These are phyloP conservation scores for Asclepias syriaca DNA, from an alignment of 257 asterid genomes.

Conservation along the genomic window DNA sequence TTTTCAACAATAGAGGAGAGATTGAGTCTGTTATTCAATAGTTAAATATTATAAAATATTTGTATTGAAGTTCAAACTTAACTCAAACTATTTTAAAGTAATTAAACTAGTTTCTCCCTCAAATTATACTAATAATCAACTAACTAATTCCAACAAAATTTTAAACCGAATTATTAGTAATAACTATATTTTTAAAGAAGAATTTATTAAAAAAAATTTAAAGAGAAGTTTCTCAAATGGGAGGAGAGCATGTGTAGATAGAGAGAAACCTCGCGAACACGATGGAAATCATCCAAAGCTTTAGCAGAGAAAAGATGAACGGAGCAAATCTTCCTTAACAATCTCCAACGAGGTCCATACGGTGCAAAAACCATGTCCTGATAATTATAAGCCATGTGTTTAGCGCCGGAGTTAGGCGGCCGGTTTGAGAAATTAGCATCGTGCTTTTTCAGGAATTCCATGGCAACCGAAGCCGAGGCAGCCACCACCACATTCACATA, in stretches of 20 bases:
- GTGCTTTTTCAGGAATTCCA: conserved; percentile 62
- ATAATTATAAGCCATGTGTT: conserved; percentile 73
- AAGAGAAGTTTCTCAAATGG: too few relatives aligned
- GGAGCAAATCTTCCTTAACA: conserved; percentile 62
- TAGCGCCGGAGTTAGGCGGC: conserved; percentile 82
- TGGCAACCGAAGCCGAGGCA: conserved; percentile 65
- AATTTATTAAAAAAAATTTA: too few relatives aligned
- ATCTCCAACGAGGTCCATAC: conserved; percentile 91
- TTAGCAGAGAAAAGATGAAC: conserved; percentile 74
- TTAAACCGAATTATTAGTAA: too few relatives aligned
- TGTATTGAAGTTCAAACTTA: too few relatives aligned
- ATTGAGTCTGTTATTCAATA: too few relatives aligned
- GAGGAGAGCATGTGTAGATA: too few relatives aligned
- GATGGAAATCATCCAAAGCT: conserved; percentile 74
- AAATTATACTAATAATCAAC: neutral
- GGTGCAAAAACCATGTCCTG: conserved; percentile 91
- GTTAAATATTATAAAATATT: too few relatives aligned
- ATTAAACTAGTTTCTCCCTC: too few relatives aligned
- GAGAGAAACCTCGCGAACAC: conserved; percentile 53
- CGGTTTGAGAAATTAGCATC: conserved; percentile 78
- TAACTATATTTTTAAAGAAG: too few relatives aligned
- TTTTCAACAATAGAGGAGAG: too few relatives aligned
- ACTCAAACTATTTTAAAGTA: too few relatives aligned
- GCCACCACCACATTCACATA: conserved; percentile 77
- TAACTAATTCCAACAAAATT: neutral